Conservation (phyloP, 495 filamentous ascomycete genomes). For the Zalerion maritima region DNA sequence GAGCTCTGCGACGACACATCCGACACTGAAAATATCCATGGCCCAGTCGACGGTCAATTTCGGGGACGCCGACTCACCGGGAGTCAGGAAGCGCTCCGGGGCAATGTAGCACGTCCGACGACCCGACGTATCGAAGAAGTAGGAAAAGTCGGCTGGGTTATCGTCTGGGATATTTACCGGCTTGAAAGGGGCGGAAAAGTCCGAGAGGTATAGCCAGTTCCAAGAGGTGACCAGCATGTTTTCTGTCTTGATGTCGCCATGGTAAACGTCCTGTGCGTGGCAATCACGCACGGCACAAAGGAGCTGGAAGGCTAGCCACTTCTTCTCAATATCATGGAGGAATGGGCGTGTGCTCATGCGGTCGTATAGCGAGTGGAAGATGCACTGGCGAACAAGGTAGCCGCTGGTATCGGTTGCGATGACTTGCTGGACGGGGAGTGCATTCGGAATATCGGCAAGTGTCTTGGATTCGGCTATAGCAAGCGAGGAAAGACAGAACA, state of each 20-base stretch:
- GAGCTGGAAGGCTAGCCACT: constrained; percentile 95
- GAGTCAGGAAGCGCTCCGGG: constrained; percentile 74
- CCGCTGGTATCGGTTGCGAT: constrained; percentile 82
- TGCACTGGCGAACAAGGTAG: constrained; percentile 89
- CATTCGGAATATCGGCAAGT: constrained; percentile 77
- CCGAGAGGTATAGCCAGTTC: constrained; percentile 97
- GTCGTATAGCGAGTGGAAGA: constrained; percentile 95
- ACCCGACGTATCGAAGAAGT: constrained; percentile 91
- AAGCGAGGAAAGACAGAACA: constrained; percentile 8
- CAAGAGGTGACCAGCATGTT: constrained; percentile 94
- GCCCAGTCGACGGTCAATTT: constrained; percentile 62
- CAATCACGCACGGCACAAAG: constrained; percentile 87
- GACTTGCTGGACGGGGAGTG: constrained; percentile 74
- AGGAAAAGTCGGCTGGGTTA: constrained; percentile 93
- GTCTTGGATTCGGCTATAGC: constrained; percentile 59
- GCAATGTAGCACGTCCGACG: constrained; percentile 92
- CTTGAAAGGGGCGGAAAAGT: constrained; percentile 94
- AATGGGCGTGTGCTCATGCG: constrained; percentile 94
- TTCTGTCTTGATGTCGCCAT: constrained; percentile 97
- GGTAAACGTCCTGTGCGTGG: constrained; percentile 78
- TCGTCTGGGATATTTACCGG: constrained; percentile 90
- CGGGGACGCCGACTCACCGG: constrained; percentile 45
- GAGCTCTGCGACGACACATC: constrained; percentile 93
- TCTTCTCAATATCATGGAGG: constrained; percentile 94
- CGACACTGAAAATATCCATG: constrained; percentile 97